Evolutionary conservation across 495 filamentous ascomycete genomes (phyloP).

Genomic region (Hypomontagnella monticulosa): DNA sequence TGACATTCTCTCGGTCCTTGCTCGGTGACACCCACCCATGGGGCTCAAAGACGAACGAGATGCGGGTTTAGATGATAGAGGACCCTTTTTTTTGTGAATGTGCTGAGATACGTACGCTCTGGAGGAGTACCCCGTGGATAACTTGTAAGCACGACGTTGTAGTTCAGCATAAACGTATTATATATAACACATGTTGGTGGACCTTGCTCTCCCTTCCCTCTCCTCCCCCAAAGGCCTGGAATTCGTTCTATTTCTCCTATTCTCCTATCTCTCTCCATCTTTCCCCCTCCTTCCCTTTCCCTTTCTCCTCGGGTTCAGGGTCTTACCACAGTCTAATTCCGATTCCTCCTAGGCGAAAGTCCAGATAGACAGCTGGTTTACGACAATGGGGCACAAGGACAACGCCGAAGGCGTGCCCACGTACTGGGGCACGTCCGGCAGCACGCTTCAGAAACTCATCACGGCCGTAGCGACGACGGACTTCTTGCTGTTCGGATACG

Average conservation of each 20-base stretch:
- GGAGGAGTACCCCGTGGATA: constrained; percentile 5
- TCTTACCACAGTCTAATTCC: background rate
- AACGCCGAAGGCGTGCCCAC: constrained; percentile 36
- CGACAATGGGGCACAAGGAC: constrained; percentile 36
- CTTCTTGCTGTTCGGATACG: constrained; percentile 55
- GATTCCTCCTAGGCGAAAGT: constrained; percentile 17
- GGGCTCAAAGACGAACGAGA: constrained; percentile 6
- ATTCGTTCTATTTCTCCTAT: constrained; percentile 27
- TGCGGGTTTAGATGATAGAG: background rate
- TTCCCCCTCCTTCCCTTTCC: background rate
- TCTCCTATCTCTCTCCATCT: constrained; percentile 6
- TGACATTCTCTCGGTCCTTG: constrained; percentile 40
- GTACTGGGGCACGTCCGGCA: constrained; percentile 37
- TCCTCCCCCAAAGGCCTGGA: constrained; percentile 30
- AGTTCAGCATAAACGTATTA: constrained; percentile 14
- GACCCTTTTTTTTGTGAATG: constrained; percentile 33
- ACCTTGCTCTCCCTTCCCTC: constrained; percentile 16
- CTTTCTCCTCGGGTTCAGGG: constrained; percentile 8
- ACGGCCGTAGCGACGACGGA: constrained; percentile 65
- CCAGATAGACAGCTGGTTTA: constrained; percentile 8
- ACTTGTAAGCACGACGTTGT: constrained; percentile 17
- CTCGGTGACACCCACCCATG: constrained; percentile 37
- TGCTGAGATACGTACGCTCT: constrained; percentile 13
- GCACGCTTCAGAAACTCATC: constrained; percentile 24
- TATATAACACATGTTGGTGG: constrained; percentile 33